Percentiles rank a stretch among this genome's conserved stretches.
Evolutionary conservation across 148 eudicot genomes (phyloP).

Genomic region (Pharnaceum exiguum): DNA sequence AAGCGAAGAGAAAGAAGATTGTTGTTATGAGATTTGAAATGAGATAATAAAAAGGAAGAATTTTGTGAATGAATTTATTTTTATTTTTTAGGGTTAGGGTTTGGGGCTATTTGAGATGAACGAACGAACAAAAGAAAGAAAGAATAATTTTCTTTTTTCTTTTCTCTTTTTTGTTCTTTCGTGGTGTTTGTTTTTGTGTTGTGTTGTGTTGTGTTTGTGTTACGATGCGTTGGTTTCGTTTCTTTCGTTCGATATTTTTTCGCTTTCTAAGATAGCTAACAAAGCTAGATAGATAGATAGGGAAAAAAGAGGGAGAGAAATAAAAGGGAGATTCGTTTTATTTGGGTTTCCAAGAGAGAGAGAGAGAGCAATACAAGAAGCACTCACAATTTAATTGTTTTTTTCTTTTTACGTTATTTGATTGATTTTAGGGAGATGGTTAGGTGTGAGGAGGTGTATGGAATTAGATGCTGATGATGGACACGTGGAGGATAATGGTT

Average conservation of each 20-base stretch:
- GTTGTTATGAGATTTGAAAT: not conserved
- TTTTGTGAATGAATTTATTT: not conserved
- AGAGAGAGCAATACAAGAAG: too few relatives aligned
- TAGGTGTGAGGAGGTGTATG: not conserved
- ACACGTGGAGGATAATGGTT: constrained; percentile 5
- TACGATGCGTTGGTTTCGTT: too few relatives aligned
- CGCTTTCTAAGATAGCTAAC: too few relatives aligned
- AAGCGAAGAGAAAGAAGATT: not conserved
- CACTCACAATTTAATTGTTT: too few relatives aligned
- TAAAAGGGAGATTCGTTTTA: too few relatives aligned
- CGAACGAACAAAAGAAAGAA: too few relatives aligned
- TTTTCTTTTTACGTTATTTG: not conserved
- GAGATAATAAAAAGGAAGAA: not conserved
- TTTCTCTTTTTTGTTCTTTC: constrained; percentile 17
- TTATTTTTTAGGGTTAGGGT: constrained; percentile 85
- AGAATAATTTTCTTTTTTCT: constrained; percentile 29
- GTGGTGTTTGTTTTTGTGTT: too few relatives aligned
- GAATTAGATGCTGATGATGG: not conserved
- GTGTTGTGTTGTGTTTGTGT: too few relatives aligned
- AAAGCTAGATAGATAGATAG: constrained; percentile 7
- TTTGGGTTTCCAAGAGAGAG: too few relatives aligned
- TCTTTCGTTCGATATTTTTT: constrained; percentile 42
- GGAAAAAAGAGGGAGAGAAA: constrained; percentile 36
- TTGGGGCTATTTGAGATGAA: too few relatives aligned
- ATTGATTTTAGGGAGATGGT: not conserved